A percentile compares a stretch with the other conserved stretches of the same genome.
Evolutionary conservation across 2,329 filamentous ascomycete species (phyloP).

Genomic region (Fusarium nurragi): DNA sequence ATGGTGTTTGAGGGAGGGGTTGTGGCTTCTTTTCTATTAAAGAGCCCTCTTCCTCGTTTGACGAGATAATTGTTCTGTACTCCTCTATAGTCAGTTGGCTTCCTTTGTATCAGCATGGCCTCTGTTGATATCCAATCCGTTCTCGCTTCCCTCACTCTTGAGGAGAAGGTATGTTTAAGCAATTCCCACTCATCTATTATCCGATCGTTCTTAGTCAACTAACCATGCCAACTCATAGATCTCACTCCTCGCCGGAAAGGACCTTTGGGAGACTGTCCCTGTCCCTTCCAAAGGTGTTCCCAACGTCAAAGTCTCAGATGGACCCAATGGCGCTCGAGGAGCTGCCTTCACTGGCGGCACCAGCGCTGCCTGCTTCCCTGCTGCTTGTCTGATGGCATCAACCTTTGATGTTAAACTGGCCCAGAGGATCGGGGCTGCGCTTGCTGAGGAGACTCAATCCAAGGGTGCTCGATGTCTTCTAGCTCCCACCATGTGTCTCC

Average conservation of each 20-base stretch:
- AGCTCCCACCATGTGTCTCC: constrained; percentile 45
- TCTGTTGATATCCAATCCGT: constrained; percentile 43
- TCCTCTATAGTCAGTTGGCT: constrained; percentile 14
- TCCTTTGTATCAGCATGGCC: constrained; percentile 33
- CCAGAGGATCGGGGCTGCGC: constrained; percentile 64
- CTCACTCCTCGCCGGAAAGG: constrained; percentile 41
- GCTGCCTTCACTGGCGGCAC: constrained; percentile 40
- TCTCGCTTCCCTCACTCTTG: constrained; percentile 45
- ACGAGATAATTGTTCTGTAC: constrained; percentile 15
- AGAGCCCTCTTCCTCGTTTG: constrained; percentile 24
- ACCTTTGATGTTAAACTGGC: constrained; percentile 70
- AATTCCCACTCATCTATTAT: neutral
- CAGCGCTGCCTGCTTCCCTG: constrained; percentile 43
- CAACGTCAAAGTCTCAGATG: constrained; percentile 41
- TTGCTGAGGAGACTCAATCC: constrained; percentile 61
- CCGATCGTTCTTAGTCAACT: neutral
- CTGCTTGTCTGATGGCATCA: constrained; percentile 60
- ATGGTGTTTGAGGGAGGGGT: constrained; percentile 18
- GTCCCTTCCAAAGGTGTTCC: constrained; percentile 41
- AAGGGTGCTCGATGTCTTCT: constrained; percentile 78
- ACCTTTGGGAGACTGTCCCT: constrained; percentile 43
- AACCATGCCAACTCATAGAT: constrained; percentile 21
- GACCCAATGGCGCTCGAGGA: constrained; percentile 43
- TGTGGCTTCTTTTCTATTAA: constrained; percentile 30
- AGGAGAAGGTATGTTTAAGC: constrained; percentile 43